Base-by-base conservation (phyloP, 2,329 filamentous ascomycete species). In the Capronia coronata region DNA sequence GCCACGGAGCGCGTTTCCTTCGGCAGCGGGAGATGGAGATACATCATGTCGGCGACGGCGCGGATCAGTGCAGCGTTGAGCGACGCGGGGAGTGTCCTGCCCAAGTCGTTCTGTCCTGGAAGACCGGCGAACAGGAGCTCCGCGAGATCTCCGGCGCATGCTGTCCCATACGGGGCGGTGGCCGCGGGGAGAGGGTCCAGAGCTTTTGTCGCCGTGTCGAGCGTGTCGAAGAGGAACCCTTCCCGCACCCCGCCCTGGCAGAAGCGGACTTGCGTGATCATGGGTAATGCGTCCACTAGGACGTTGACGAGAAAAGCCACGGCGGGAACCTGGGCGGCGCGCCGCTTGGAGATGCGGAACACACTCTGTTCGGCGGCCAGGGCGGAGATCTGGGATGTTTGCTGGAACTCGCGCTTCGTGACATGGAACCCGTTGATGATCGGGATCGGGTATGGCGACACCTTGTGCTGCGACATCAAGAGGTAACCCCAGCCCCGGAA, bases 401-500 rank as follows among this genome's bases (percentile, higher is more conserved):
- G 77, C 7, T 74, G 68, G 60, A 91, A 86, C 57, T 80, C 78
- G 64, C 85, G 82, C 83, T 94, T 89, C 43, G 94, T 16, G 1
- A 83, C 86, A 7, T 74, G 78, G 67, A 93, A 95, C 1, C 86
- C 83, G 54, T 89, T 90, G 65, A 93, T 84, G 16, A 84, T 82
- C 0, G 87, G 80, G 21, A 95, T 85, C 0, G 90, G 90, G 64
- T 94, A 96, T 0, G 87, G 87, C 46, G 77, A 72, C 37, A 87
- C 77, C 4, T 73, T 68, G 61, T 91, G 86, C 58, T 79, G 77
- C 63, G 85, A 82, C 84, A 94, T 90, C 45, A 95, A 75, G 62
- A 94, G 82, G 66, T 87, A 94, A 5, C 89, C 90, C 74, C 94
- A 95, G 13, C 90, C 90, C 29, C 90, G 76, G 64, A 95, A 94